Percentiles rank a stretch among this genome's conserved stretches.
phyloP scores from a whole-genome alignment of 306 rosid species.

The Gastrolobium bilobum region DNA sequence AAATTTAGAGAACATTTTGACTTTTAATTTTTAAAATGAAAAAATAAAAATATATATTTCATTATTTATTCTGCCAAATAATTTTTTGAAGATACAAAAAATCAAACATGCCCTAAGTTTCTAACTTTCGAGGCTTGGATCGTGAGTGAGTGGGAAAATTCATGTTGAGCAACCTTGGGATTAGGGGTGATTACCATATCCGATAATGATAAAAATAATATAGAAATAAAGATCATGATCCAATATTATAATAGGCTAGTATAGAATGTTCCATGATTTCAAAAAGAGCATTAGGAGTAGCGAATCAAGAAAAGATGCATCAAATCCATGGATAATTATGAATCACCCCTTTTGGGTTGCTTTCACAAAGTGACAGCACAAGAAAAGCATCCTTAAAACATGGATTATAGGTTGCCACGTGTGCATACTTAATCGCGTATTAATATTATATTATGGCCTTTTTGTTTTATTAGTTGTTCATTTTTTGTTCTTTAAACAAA shows the following conservation, averaged over 20 bases:
- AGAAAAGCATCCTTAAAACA: no score
- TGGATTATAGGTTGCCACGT: not conserved
- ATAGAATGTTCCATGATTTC: not conserved
- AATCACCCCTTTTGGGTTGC: not conserved
- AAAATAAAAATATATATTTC: no score
- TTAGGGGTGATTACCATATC: not conserved
- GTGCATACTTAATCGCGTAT: not conserved
- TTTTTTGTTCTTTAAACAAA: not conserved
- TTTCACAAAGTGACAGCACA: not conserved
- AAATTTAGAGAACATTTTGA: no score
- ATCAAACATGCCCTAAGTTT: no score
- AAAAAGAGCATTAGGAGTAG: not conserved
- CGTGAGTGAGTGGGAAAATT: no score
- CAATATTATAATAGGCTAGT: not conserved
- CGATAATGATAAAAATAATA: not conserved
- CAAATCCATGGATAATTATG: conserved; percentile 5
- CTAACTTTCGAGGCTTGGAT: no score
- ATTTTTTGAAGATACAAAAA: no score
- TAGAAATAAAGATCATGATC: not conserved
- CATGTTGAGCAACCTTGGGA: no score
- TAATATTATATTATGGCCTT: not conserved
- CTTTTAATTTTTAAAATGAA: no score
- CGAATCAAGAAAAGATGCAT: not conserved
- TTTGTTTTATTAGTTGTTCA: not conserved
- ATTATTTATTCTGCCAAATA: no score